phyloP scores from a whole-genome alignment of 2,329 filamentous ascomycete genomes.

The Zymoseptoria crescenta region DNA sequence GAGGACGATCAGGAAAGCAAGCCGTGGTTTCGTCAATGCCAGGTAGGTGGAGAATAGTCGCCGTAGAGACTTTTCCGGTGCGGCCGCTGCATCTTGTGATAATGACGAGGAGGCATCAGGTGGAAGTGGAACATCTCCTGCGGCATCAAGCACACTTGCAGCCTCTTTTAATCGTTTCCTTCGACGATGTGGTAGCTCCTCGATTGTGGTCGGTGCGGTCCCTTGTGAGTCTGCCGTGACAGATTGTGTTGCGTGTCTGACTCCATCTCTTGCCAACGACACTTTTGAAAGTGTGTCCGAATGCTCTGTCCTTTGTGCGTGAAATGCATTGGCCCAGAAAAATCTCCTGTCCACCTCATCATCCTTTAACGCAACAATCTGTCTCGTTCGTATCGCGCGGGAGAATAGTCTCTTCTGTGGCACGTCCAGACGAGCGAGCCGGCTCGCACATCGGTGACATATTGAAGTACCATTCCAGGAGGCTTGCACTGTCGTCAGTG shows the following conservation, averaged over 20 bases:
- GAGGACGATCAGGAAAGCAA: constrained; percentile 84
- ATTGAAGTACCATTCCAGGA: constrained; percentile 14
- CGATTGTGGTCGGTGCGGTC: constrained; percentile 1
- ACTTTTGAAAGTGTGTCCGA: constrained; percentile 4
- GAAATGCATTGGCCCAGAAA: constrained; percentile 30
- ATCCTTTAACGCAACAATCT: constrained; percentile 17
- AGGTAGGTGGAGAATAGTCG: constrained; percentile 74
- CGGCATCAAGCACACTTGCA: constrained; percentile 11
- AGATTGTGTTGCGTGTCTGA: background rate
- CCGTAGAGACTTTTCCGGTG: constrained; percentile 49
- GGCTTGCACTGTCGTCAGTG: constrained; percentile 2
- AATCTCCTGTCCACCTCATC: constrained; percentile 26
- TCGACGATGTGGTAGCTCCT: constrained; percentile 28
- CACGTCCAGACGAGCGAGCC: constrained; percentile 15
- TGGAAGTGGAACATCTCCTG: constrained; percentile 34
- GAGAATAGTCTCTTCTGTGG: constrained; percentile 13
- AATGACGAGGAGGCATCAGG: constrained; percentile 56
- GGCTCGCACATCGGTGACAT: constrained; percentile 24
- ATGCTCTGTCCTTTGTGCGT: constrained; percentile 3
- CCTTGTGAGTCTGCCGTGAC: constrained; percentile 3
- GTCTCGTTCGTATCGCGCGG: constrained; percentile 12
- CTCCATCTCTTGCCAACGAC: constrained; percentile 1
- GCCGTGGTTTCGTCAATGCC: constrained; percentile 87
- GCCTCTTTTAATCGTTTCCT: constrained; percentile 29
- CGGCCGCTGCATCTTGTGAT: constrained; percentile 48